Percentiles rank a stretch among this genome's conserved stretches.
phyloP scores from a whole-genome alignment of 352 stramenopile genomes.

The Phytophthora lateralis region DNA sequence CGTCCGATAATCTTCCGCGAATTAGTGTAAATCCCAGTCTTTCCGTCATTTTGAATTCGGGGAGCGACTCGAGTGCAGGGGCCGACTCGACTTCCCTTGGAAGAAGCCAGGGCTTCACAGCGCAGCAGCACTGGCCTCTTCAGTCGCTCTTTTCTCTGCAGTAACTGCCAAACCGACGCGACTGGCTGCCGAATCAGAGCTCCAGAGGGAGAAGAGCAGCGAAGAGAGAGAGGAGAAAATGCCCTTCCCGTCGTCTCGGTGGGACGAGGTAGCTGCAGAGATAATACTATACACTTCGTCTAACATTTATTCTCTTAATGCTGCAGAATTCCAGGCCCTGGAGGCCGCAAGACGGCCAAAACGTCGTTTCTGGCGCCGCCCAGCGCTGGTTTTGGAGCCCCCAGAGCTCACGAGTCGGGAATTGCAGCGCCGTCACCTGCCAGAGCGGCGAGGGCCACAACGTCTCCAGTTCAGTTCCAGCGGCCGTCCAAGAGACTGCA shows the following conservation, averaged over 20 bases:
- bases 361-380: constrained; percentile 30
- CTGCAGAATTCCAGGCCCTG: constrained; percentile 31
- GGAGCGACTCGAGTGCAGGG: background rate
- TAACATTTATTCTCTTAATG: constrained; percentile 6
- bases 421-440: constrained; percentile 1
- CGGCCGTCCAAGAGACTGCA: constrained; percentile 29
- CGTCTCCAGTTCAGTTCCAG: constrained; percentile 23
- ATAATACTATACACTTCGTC: background rate
- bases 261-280: background rate
- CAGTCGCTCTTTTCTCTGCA: constrained; percentile 20
- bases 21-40: constrained; percentile 20
- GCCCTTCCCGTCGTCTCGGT: constrained; percentile 43
- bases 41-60: constrained; percentile 20
- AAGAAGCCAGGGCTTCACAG: constrained; percentile 13
- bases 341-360: constrained; percentile 22
- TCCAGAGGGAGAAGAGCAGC: background rate
- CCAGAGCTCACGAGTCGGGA: constrained; percentile 10
- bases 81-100: background rate
- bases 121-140: background rate
- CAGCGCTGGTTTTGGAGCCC: constrained; percentile 13
- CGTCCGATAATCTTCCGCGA: constrained; percentile 15
- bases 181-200: constrained; percentile 1
- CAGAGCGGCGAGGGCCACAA: background rate
- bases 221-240: constrained; percentile 11
- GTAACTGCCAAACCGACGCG: constrained; percentile 23